These are phyloP conservation scores for Sphaerulina musiva DNA, from an alignment of 2,329 filamentous ascomycete genomes.

Conservation along the genomic window DNA sequence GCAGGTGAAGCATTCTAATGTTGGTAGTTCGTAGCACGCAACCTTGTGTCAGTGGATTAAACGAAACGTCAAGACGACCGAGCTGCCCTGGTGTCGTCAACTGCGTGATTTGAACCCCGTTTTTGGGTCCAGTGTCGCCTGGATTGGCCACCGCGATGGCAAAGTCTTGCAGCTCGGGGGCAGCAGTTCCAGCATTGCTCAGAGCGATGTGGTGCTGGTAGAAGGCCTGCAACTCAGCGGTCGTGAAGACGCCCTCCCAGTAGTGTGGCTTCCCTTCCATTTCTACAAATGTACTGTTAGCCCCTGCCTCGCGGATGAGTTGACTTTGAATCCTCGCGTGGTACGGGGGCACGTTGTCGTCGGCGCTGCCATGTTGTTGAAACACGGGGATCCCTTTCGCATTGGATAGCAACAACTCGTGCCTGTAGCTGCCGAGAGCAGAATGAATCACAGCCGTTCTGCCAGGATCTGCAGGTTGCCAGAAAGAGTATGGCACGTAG, in stretches of 20 bases:
- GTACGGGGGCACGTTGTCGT: constrained; percentile 55
- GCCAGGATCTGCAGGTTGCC: constrained; percentile 49
- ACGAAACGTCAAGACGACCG: constrained; percentile 43
- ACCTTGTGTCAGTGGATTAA: constrained; percentile 19
- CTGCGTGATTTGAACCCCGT: constrained; percentile 47
- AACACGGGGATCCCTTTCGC: constrained; percentile 47
- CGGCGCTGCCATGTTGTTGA: constrained; percentile 51
- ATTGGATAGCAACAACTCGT: constrained; percentile 51
- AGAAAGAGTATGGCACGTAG: constrained; percentile 54
- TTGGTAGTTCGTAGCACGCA: constrained; percentile 42
- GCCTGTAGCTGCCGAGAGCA: constrained; percentile 48
- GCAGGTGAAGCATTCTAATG: constrained; percentile 31
- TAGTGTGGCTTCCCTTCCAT: constrained; percentile 46
- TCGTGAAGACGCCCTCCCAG: constrained; percentile 52
- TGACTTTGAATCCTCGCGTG: constrained; percentile 51
- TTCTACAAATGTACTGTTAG: constrained; percentile 45
- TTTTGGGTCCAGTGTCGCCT: constrained; percentile 47
- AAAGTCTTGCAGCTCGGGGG: constrained; percentile 36
- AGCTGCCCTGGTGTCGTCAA: constrained; percentile 46
- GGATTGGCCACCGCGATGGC: constrained; percentile 47
- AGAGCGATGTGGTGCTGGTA: constrained; percentile 37
- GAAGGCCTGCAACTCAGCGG: constrained; percentile 44
- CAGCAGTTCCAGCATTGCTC: constrained; percentile 16
- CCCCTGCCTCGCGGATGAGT: constrained; percentile 40
- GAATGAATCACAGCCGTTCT: constrained; percentile 44